These are phyloP conservation scores for Zygosaccharomyces gambellarensis DNA, from an alignment of 805 yeast species.

Conservation along the genomic window DNA sequence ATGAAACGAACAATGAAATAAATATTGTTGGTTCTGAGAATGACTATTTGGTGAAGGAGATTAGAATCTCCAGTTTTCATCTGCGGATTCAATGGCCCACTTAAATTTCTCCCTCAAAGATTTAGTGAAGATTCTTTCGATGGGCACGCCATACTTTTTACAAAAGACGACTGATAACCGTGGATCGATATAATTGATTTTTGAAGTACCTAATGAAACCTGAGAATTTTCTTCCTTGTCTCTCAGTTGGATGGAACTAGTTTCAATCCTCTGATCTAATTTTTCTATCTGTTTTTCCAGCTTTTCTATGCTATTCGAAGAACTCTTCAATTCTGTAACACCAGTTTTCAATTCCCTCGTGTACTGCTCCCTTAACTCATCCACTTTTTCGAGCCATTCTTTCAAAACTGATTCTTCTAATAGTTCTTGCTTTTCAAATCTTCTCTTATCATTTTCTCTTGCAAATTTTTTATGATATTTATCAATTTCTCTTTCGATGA, in stretches of 20 bases:
- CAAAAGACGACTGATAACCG: constrained; percentile 84
- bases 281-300: constrained; percentile 65
- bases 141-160: constrained; percentile 80
- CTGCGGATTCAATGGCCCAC: constrained; percentile 94
- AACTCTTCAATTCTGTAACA: constrained; percentile 50
- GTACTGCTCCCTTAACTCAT: constrained; percentile 48
- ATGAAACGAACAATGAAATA: too few relatives aligned
- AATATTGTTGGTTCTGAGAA: not conserved
- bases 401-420: constrained; percentile 53
- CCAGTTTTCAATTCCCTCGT: constrained; percentile 55
- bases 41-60: not conserved
- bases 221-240: constrained; percentile 93
- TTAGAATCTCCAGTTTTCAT: constrained; percentile 80
- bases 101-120: constrained; percentile 87
- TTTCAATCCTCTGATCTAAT: constrained; percentile 64
- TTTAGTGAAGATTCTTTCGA: constrained; percentile 86
- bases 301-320: constrained; percentile 56
- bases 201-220: constrained; percentile 89
- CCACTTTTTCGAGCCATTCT: constrained; percentile 52
- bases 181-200: constrained; percentile 93
- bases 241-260: constrained; percentile 67
- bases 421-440: constrained; percentile 50
- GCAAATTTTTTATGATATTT: constrained; percentile 58
- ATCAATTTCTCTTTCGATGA: constrained; percentile 63
- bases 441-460: constrained; percentile 72